Evolutionary conservation across 1,139 yeast genomes (phyloP).

Genomic region (Geotrichum bryndzae): DNA sequence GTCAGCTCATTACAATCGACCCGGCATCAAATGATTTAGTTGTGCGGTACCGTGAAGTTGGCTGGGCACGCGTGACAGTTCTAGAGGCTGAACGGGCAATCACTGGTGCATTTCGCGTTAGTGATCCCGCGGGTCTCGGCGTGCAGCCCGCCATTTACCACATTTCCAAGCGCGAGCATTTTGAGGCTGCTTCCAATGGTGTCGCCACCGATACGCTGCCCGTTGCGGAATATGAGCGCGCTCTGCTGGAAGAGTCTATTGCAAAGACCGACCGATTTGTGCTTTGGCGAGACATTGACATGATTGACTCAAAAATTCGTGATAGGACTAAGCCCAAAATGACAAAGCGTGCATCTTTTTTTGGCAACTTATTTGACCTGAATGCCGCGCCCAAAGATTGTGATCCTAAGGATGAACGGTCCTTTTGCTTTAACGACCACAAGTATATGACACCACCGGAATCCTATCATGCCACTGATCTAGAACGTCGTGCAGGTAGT

Average conservation of each 20-base stretch:
- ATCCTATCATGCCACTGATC: background rate
- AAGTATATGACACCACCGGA: background rate
- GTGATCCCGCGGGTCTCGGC: conserved; percentile 31
- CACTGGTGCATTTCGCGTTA: conserved; percentile 34
- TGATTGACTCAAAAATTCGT: conserved; percentile 25
- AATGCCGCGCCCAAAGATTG: background rate
- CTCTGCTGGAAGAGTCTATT: conserved; percentile 15
- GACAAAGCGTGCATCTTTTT: background rate
- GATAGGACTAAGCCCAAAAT: background rate
- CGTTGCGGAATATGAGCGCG: conserved; percentile 19
- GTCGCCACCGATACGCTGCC: background rate
- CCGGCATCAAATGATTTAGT: conserved; percentile 20
- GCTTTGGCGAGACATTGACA: conserved; percentile 34
- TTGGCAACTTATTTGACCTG: background rate
- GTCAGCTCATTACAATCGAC: conserved; percentile 21
- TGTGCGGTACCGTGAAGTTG: conserved; percentile 26
- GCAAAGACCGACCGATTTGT: conserved; percentile 19
- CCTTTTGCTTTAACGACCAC: background rate
- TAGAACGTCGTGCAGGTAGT: conserved; percentile 12
- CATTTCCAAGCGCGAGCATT: conserved; percentile 20
- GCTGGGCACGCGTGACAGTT: conserved; percentile 34
- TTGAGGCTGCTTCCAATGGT: conserved; percentile 15
- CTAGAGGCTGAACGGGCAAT: conserved; percentile 18
- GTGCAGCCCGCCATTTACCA: conserved; percentile 31
- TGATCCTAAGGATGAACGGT: background rate